A percentile compares a stretch with the other conserved stretches of the same genome.
Conservation (phyloP, 352 stramenopile species). For the Globisporangium cederbergense region DNA sequence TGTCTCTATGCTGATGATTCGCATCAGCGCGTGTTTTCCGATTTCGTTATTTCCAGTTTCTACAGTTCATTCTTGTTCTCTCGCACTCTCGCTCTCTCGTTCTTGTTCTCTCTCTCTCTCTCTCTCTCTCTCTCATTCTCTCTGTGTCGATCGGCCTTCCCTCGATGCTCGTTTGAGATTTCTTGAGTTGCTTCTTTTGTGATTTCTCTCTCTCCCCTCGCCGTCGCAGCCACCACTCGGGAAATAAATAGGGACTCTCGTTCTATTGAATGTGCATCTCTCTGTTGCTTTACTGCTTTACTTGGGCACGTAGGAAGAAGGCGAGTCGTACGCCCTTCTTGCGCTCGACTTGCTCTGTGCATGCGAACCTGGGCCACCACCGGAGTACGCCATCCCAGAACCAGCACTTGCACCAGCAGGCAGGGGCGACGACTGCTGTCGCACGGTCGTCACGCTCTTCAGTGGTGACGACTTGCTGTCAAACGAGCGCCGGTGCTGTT, state of each 20-base stretch:
- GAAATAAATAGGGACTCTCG: conserved; percentile 13
- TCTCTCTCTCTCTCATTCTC: neutral
- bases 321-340: conserved; percentile 9
- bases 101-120: neutral
- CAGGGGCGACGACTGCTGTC: conserved; percentile 12
- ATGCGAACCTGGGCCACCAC: neutral
- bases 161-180: no score
- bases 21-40: neutral
- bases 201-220: neutral
- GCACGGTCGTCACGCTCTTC: conserved; percentile 12
- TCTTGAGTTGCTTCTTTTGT: neutral
- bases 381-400: neutral
- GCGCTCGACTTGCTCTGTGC: neutral
- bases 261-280: neutral
- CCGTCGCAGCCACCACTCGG: neutral
- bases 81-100: neutral
- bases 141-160: no score
- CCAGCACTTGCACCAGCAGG: neutral
- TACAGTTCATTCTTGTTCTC: neutral
- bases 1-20: neutral
- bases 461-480: conserved; percentile 14
- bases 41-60: neutral
- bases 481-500: conserved; percentile 8
- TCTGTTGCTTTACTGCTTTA: neutral
- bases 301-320: conserved; percentile 1